Base-by-base conservation (phyloP, 208 protist genomes). In the Trypanosoma congolense region DNA sequence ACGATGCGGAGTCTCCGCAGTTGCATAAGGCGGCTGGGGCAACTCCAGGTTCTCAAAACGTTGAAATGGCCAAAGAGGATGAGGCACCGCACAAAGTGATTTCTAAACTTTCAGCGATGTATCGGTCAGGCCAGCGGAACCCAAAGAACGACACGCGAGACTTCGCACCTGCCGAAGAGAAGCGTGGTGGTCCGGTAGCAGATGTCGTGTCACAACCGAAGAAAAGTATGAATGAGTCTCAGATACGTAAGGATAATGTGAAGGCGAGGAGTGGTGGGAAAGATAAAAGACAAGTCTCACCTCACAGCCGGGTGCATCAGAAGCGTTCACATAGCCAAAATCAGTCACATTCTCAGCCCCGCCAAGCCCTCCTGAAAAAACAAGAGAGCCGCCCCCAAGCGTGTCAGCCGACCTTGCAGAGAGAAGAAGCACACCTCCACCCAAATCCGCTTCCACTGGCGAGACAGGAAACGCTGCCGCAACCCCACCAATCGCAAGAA, bases 61-160 rank as follows among this genome's bases (percentile, higher is more conserved):
- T 28, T 28, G 48, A 25, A 9, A 28, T 68, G 2, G 26, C 19
- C 25, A 52, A 68, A 40, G 43, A 47, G 21, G 38, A 42, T 19
- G 12, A 44, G 26, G 24, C 58, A 9, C 44, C 60, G 25, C 52
- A 53, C 16, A 18, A 33, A 19, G 45, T 52, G 3, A 42, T 68
- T 16, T 53, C 45, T 1, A 61, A 55, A 40, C 38, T 68, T 41
- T 68, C 61, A 9, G 4, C 19, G 1, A 18, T 68, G 26, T 68
- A 53, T 52, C 28, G 24, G 14, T 46, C 25, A 10, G 42, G 49
- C 19, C 50, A 49, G 22, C 46, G 54, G n/a, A 45, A 29, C n/a
- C 38, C 38, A 2, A 36, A 30, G 4, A 42, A 60, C 14, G 47
- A 24, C 35, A 55, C 26, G 38, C 35, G 26, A n/a, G n/a, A n/a